Percentiles rank a stretch among this genome's conserved stretches.
phyloP scores from a whole-genome alignment of 2,329 filamentous ascomycete genomes.

The Monilinia fructigena region DNA sequence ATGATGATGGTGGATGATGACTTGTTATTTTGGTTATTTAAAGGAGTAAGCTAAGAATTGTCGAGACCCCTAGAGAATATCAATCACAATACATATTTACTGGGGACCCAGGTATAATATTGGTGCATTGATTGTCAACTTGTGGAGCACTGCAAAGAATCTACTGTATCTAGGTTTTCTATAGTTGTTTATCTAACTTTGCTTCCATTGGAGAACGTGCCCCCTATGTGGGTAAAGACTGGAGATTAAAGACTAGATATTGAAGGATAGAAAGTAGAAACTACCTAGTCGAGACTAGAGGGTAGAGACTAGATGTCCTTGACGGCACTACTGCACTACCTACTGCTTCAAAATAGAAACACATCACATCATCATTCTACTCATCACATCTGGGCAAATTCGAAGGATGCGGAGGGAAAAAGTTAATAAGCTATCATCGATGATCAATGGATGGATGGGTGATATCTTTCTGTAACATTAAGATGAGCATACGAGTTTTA shows the following conservation, averaged over 20 bases:
- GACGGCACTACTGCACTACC: no score
- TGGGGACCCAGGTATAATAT: background rate
- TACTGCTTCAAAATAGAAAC: conserved; percentile 12
- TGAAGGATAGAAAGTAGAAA: background rate
- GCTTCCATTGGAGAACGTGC: conserved; percentile 5
- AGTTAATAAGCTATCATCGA: background rate
- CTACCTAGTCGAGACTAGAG: background rate
- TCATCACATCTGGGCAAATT: conserved; percentile 6
- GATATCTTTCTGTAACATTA: conserved; percentile 1
- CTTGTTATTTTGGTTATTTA: background rate
- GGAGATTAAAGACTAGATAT: background rate
- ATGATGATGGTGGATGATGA: background rate
- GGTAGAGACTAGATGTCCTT: background rate
- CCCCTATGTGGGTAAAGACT: background rate
- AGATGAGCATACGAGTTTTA: conserved; percentile 4
- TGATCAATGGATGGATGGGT: background rate
- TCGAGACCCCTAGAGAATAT: background rate
- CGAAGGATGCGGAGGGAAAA: background rate
- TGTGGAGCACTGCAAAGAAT: conserved; percentile 14
- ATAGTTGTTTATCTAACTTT: background rate
- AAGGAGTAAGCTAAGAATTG: background rate
- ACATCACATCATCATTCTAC: conserved; percentile 17
- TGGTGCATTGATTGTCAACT: background rate
- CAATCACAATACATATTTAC: no score
- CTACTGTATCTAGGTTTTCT: background rate